Evolutionary conservation across 306 rosid species (phyloP).

Genomic region (Gastrolobium bilobum): DNA sequence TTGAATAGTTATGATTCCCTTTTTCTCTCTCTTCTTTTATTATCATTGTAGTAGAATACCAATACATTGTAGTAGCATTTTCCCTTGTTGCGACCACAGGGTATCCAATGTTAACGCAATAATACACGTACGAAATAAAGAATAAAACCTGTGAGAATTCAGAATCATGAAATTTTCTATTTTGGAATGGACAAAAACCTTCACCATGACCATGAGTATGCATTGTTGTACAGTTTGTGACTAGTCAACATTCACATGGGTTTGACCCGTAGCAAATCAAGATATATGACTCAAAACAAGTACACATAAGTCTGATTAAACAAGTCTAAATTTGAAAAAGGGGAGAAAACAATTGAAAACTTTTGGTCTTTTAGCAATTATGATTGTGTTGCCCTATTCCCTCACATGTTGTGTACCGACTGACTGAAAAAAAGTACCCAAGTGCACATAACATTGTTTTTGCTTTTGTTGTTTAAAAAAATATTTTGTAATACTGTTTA

Average conservation of each 20-base stretch:
- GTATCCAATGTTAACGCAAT: conserved; percentile 36
- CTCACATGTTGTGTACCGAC: conserved; percentile 46
- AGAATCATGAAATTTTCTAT: conserved; percentile 33
- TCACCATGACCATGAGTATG: background rate
- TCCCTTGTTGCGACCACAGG: background rate
- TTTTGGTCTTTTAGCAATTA: conserved; percentile 44
- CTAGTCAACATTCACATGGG: conserved; percentile 12
- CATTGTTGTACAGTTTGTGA: conserved; percentile 5
- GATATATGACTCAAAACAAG: conserved; percentile 12
- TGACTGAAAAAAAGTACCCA: background rate
- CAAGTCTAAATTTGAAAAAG: conserved; percentile 7
- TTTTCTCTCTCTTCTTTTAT: too few species aligned
- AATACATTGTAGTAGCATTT: background rate
- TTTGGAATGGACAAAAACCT: conserved; percentile 29
- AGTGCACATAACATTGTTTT: too few species aligned
- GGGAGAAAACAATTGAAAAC: background rate
- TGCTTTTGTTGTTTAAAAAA: too few species aligned
- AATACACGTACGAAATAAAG: conserved; percentile 38
- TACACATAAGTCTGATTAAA: conserved; percentile 17
- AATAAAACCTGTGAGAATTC: conserved; percentile 48
- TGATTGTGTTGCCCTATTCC: conserved; percentile 35
- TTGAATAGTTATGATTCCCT: too few species aligned
- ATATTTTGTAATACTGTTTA: too few species aligned
- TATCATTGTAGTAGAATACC: too few species aligned
- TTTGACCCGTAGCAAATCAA: conserved; percentile 13